phyloP scores from a whole-genome alignment of 768 basidiomycete species.

The Psilocybe azurescens region DNA sequence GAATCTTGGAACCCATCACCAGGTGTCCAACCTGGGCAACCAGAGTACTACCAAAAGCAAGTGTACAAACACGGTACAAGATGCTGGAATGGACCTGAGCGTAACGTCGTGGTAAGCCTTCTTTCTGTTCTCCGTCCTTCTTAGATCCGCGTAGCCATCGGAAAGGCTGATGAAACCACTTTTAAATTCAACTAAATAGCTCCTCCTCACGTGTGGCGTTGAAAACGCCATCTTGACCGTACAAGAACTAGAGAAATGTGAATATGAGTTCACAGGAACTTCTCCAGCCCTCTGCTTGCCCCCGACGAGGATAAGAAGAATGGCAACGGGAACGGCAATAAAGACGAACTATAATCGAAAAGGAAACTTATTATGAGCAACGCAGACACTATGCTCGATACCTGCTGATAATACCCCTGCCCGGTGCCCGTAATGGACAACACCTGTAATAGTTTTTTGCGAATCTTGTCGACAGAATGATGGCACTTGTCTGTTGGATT shows the following conservation, averaged over 20 bases:
- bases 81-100: constrained; percentile 97
- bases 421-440: too few relatives aligned
- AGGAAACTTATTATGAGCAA: neutral
- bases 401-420: neutral
- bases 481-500: too few relatives aligned
- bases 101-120: constrained; percentile 73
- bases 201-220: constrained; percentile 83
- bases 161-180: too few relatives aligned
- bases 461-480: too few relatives aligned
- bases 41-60: constrained; percentile 82
- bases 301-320: constrained; percentile 43
- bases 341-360: constrained; percentile 45
- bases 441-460: too few relatives aligned
- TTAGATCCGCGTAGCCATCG: too few relatives aligned
- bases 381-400: neutral
- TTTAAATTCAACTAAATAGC: constrained; percentile 42
- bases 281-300: constrained; percentile 84
- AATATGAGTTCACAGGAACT: constrained; percentile 87
- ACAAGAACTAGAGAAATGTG: constrained; percentile 94
- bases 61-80: constrained; percentile 83
- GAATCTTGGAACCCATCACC: constrained; percentile 76
- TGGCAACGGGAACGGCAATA: constrained; percentile 35
- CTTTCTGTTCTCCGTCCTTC: neutral
- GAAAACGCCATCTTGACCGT: constrained; percentile 83
- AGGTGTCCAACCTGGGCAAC: constrained; percentile 60